Conservation (phyloP, 2,329 filamentous ascomycete species). For the Paracoccidioides lutzii region DNA sequence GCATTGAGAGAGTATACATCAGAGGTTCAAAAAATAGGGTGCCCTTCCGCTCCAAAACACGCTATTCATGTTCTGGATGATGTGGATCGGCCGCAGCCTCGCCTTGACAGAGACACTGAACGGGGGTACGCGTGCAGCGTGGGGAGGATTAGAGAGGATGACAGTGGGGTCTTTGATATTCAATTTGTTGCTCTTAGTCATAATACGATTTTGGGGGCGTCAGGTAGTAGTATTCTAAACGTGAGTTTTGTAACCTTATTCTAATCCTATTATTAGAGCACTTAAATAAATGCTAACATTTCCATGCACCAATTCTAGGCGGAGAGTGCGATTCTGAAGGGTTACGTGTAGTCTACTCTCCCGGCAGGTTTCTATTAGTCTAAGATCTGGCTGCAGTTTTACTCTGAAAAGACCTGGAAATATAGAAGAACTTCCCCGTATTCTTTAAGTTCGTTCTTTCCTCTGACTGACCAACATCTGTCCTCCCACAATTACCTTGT, state of each 20-base stretch:
- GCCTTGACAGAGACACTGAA: constrained; percentile 74
- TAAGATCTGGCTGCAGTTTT: too few species aligned
- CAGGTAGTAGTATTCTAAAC: constrained; percentile 91
- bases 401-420: too few species aligned
- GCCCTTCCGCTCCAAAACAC: constrained; percentile 68
- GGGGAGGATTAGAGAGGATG: constrained; percentile 66
- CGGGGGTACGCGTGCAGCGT: constrained; percentile 85
- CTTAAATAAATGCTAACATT: not conserved
- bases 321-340: constrained; percentile 82
- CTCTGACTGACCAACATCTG: too few species aligned
- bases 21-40: constrained; percentile 71
- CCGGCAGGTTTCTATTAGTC: not conserved
- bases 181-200: constrained; percentile 92
- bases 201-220: constrained; percentile 84
- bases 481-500: too few species aligned
- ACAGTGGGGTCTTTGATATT: constrained; percentile 76
- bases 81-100: constrained; percentile 77
- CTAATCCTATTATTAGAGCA: not conserved
- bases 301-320: constrained; percentile 21
- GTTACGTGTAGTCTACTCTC: constrained; percentile 48
- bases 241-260: not conserved
- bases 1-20: constrained; percentile 69
- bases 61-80: constrained; percentile 85
- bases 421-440: too few species aligned
- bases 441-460: too few species aligned